phyloP scores from a whole-genome alignment of 176 grass and related monocot genomes.

The Aegilops sharonensis region DNA sequence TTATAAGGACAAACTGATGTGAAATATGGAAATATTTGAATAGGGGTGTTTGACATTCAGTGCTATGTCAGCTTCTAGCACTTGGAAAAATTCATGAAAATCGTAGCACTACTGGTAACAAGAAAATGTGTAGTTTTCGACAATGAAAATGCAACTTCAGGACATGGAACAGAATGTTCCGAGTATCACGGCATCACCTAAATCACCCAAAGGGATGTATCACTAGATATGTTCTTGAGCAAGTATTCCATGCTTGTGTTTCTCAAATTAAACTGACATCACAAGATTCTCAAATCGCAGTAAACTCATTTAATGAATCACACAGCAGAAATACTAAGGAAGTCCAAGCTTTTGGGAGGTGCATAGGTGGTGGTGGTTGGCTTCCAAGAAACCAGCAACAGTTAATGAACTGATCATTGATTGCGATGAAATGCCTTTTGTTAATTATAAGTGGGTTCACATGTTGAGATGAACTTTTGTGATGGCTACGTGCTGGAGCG shows the following conservation, averaged over 20 bases:
- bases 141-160: too few relatives aligned
- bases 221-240: not conserved
- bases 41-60: too few relatives aligned
- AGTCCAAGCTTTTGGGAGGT: conserved; percentile 23
- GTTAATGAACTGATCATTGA: too few relatives aligned
- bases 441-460: conserved; percentile 3
- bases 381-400: conserved; percentile 31
- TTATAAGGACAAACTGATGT: not conserved
- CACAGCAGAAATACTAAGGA: not conserved
- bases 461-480: conserved; percentile 30
- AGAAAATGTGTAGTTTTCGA: too few relatives aligned
- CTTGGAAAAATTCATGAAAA: too few relatives aligned
- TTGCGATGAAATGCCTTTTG: not conserved
- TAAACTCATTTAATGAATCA: not conserved
- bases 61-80: too few relatives aligned
- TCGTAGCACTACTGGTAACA: too few relatives aligned
- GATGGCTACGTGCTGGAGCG: conserved; percentile 12
- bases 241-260: not conserved
- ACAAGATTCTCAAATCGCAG: not conserved
- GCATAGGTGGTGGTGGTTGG: conserved; percentile 1
- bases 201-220: not conserved
- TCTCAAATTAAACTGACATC: not conserved
- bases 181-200: not conserved
- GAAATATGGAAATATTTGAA: not conserved
- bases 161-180: too few relatives aligned